A percentile compares a stretch with the other conserved stretches of the same genome.
Conservation (phyloP, 345 rosid species). For the Sonneratia alba region DNA sequence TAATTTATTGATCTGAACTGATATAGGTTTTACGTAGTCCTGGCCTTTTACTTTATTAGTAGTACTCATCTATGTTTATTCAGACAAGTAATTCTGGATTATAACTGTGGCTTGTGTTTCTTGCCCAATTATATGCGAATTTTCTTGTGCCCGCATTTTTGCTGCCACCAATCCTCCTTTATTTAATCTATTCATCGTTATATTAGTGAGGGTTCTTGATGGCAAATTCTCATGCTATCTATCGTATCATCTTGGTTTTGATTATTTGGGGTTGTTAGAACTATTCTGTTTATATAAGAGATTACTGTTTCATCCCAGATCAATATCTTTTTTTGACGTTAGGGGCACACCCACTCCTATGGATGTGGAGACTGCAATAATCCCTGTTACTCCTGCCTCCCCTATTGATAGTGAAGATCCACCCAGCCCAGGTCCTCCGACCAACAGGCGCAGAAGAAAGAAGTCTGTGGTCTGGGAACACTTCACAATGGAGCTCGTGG, state of each 20-base stretch:
- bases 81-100: too few relatives aligned
- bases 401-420: conserved; percentile 31
- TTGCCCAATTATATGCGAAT: too few relatives aligned
- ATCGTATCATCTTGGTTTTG: not conserved
- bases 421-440: conserved; percentile 28
- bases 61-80: too few relatives aligned
- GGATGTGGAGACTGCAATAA: conserved; percentile 29
- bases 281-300: not conserved
- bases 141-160: too few relatives aligned
- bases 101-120: too few relatives aligned
- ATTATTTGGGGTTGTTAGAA: not conserved
- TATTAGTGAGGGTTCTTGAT: too few relatives aligned
- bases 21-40: too few relatives aligned
- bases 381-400: conserved; percentile 21
- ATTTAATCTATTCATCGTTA: too few relatives aligned
- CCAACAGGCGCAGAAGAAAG: conserved; percentile 69
- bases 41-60: too few relatives aligned
- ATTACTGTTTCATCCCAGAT: not conserved
- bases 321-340: not conserved
- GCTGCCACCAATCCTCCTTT: too few relatives aligned
- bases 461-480: conserved; percentile 95
- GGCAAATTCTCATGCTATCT: too few relatives aligned
- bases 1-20: too few relatives aligned
- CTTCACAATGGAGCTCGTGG: conserved; percentile 70
- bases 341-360: conserved; percentile 3